These are phyloP conservation scores for Oryza longistaminata DNA, from an alignment of 176 grass and related monocot genomes.

Conservation along the genomic window DNA sequence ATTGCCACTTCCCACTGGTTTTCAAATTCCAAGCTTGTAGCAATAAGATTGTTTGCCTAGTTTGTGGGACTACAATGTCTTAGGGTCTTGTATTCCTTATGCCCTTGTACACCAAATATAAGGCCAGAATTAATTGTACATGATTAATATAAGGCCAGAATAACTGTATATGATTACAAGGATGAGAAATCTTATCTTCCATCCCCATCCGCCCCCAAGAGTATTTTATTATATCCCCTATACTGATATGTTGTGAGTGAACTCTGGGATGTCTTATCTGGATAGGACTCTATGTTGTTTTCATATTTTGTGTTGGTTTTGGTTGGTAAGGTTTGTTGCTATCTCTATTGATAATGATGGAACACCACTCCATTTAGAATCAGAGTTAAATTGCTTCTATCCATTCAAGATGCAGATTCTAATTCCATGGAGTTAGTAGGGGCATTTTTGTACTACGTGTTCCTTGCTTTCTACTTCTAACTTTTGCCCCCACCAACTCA, in stretches of 20 bases:
- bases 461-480: constrained; percentile 17
- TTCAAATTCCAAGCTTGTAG: too few species aligned
- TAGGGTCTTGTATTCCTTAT: background rate
- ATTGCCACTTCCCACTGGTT: background rate
- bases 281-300: background rate
- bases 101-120: background rate
- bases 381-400: background rate
- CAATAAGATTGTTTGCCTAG: background rate
- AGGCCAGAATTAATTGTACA: too few species aligned
- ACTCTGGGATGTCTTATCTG: constrained; percentile 5
- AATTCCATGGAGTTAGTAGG: background rate
- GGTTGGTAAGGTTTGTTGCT: background rate
- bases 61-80: background rate
- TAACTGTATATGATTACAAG: background rate
- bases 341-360: constrained; percentile 5
- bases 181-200: background rate
- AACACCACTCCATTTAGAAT: constrained; percentile 7
- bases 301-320: constrained; percentile 4
- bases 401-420: background rate
- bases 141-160: too few species aligned
- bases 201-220: background rate
- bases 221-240: background rate
- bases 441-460: constrained; percentile 14
- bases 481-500: constrained; percentile 21
- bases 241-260: background rate